Base-by-base conservation (phyloP, 306 rosid genomes). In the Vigna angularis region DNA sequence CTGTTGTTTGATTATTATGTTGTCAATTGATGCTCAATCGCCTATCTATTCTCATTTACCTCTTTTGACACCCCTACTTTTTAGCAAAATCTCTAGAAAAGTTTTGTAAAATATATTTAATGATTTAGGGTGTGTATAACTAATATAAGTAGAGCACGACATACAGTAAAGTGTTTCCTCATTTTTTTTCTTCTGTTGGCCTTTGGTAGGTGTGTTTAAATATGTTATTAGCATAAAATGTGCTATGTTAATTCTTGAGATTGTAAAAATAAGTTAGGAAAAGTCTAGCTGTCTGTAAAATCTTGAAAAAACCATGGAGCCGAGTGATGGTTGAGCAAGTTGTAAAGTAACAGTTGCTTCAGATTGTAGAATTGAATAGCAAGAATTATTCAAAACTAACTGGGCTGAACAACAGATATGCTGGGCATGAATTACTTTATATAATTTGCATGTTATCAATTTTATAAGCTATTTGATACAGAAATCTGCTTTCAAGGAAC, bases 401-500 rank as follows among this genome's bases (percentile, higher is more conserved):
- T 30, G 71, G 79, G 66, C n/a, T 53, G 28, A 42, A 24, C 47
- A 62, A 45, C 80, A 83, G 69, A 76, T 67, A 38, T 16, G 34
- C 71, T 36, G 28, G 61, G 65, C 74, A 48, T 49, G 77, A 9
- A 58, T 40, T 76, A 65, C 77, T 74, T 78, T 26, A 34, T 77
- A 34, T 77, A 48, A 55, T 30, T 75, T 83, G 49, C 73, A 53
- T 67, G 56, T 82, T 84, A 81, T 91, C 88, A 85, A 72, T 75
- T 93, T 59, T 88, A 78, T 93, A 84, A 96, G 95, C 96, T 78
- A 86, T 91, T 90, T 96, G 99, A 96, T 96, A 90, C 87, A 93
- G 89, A 96, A 87, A 74, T 93, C 79, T 93, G 87, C 91, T 86
- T 96, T 96, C 84, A 88, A 93, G 99, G 99, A 91, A 88, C 81